Conservation (phyloP, 2,329 filamentous ascomycete genomes). For the Microsporum audouinii region DNA sequence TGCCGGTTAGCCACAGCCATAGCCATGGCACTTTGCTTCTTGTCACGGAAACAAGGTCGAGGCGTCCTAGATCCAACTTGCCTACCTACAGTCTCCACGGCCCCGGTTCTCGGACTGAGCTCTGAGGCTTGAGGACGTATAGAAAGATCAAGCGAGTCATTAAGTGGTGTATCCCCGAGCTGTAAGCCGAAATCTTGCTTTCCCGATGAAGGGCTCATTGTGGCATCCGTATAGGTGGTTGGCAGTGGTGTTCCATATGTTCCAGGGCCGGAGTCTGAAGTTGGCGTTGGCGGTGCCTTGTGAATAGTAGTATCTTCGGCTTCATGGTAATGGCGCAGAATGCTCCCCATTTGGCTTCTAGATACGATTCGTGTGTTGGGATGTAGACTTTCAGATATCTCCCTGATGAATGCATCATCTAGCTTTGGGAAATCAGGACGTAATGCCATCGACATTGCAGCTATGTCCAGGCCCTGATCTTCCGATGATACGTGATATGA, state of each 20-base stretch:
- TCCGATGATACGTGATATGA: background rate
- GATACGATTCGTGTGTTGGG: background rate
- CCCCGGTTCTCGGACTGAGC: background rate
- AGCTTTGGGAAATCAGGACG: background rate
- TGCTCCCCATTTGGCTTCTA: background rate
- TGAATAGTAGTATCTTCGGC: background rate
- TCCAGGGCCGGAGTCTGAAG: background rate
- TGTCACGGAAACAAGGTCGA: background rate
- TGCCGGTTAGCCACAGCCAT: background rate
- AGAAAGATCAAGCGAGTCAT: background rate
- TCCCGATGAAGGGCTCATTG: background rate
- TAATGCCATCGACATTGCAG: background rate
- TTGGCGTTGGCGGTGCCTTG: background rate
- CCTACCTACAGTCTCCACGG: background rate
- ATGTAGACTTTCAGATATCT: background rate
- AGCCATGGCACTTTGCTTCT: background rate
- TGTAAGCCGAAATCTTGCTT: background rate
- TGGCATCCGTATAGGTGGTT: background rate
- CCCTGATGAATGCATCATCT: background rate
- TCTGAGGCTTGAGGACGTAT: background rate
- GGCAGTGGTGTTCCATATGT: background rate
- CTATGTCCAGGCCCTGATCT: background rate
- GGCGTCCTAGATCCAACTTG: background rate
- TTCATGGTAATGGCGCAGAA: background rate
- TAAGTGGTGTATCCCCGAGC: background rate